These are phyloP conservation scores for Fusarium sp. DNA, from an alignment of 2,329 filamentous ascomycete species.

Conservation along the genomic window DNA sequence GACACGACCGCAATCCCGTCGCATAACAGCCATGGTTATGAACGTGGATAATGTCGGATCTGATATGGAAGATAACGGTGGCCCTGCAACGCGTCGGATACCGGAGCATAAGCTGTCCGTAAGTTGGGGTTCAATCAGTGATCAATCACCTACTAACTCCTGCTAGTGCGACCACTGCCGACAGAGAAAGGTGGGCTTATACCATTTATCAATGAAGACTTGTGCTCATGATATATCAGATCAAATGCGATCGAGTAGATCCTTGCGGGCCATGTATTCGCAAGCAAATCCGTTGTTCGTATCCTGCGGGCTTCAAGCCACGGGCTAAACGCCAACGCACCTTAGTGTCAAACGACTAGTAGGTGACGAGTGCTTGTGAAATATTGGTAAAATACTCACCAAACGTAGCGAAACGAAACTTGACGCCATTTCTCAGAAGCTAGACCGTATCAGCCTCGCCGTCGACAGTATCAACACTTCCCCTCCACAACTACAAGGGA, in stretches of 20 bases:
- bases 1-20: no score
- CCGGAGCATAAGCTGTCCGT: conserved; percentile 26
- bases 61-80: conserved; percentile 2
- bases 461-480: conserved; percentile 4
- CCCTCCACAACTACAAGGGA: not conserved
- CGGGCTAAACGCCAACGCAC: conserved; percentile 6
- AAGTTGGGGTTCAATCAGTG: not conserved
- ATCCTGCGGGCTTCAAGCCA: conserved; percentile 16
- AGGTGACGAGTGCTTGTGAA: not conserved
- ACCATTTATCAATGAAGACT: no score
- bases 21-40: not conserved
- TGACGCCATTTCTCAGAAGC: conserved; percentile 12
- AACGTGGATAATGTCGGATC: not conserved
- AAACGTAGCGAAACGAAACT: not conserved
- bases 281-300: conserved; percentile 13
- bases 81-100: not conserved
- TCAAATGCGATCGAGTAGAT: conserved; percentile 19
- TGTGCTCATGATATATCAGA: not conserved
- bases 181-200: conserved; percentile 7
- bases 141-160: not conserved
- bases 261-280: conserved; percentile 20
- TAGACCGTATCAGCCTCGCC: conserved; percentile 19
- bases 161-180: conserved; percentile 14
- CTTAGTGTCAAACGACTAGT: conserved; percentile 10
- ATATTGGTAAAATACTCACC: fast-evolving